These are phyloP conservation scores for Mortierella hygrophila DNA, from an alignment of 192 early-diverging fungal species.

Conservation along the genomic window DNA sequence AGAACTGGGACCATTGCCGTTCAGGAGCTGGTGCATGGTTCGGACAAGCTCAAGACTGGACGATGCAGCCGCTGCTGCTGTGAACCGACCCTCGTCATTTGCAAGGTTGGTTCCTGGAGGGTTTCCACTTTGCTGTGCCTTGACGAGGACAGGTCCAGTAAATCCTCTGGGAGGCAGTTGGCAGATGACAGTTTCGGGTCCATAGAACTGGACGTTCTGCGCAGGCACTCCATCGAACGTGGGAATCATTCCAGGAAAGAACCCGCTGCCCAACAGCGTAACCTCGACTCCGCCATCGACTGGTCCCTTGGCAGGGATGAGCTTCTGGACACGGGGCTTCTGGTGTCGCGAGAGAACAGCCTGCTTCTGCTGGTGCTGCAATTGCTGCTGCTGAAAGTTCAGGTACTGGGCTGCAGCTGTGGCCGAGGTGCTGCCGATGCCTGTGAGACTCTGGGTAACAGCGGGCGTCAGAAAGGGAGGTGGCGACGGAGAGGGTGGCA, in stretches of 20 bases:
- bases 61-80: background rate
- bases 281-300: constrained; percentile 80
- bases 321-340: constrained; percentile 65
- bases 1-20: background rate
- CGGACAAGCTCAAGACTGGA: constrained; percentile 25
- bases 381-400: constrained; percentile 19
- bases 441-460: background rate
- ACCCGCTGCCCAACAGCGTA: constrained; percentile 77
- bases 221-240: constrained; percentile 77
- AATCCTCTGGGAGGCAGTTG: constrained; percentile 72
- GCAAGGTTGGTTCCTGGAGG: background rate
- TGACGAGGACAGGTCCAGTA: constrained; percentile 68
- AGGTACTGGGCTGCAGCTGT: constrained; percentile 32
- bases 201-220: constrained; percentile 70
- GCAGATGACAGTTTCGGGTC: constrained; percentile 77
- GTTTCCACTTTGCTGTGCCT: constrained; percentile 24
- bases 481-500: constrained; percentile 40
- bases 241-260: constrained; percentile 76
- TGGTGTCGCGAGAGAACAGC: background rate
- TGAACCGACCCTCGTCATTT: background rate
- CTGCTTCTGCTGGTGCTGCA: constrained; percentile 11
- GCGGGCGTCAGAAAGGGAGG: constrained; percentile 5
- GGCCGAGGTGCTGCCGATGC: constrained; percentile 16
- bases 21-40: constrained; percentile 37
- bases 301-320: constrained; percentile 81